Percentiles rank a stretch among this genome's conserved stretches.
Evolutionary conservation across 345 rosid species (phyloP).

Genomic region (Rhizophora apiculata): DNA sequence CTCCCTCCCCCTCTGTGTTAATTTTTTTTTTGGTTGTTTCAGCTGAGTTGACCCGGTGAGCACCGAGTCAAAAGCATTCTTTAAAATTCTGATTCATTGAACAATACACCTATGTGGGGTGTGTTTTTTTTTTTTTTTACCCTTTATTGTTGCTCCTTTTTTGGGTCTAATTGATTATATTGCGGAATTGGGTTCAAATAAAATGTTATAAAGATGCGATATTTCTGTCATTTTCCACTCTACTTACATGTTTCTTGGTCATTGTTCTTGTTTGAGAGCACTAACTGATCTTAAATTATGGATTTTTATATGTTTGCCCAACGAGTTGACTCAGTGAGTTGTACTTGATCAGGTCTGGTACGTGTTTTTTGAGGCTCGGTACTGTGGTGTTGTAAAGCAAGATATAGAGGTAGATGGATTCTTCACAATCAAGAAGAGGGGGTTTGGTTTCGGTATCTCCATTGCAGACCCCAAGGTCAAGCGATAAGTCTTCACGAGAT

Average conservation of each 20-base stretch:
- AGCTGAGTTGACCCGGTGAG: background rate
- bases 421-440: constrained; percentile 50
- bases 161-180: background rate
- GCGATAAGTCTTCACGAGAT: constrained; percentile 78
- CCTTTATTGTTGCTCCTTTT: background rate
- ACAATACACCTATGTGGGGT: background rate
- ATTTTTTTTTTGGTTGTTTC: background rate
- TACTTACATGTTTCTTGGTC: no score
- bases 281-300: background rate
- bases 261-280: no score
- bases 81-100: background rate
- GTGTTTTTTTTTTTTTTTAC: background rate
- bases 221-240: no score
- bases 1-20: background rate
- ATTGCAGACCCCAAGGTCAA: constrained; percentile 86
- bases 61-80: background rate
- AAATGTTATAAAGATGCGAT: no score
- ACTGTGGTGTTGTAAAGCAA: background rate
- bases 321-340: constrained; percentile 2
- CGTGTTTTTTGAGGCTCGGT: background rate
- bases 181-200: no score
- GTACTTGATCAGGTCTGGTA: background rate
- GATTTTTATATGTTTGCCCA: background rate
- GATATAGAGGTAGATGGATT: constrained; percentile 47
- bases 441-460: constrained; percentile 75